Conservation (phyloP, 805 yeast species). For the Yarrowia sp. region DNA sequence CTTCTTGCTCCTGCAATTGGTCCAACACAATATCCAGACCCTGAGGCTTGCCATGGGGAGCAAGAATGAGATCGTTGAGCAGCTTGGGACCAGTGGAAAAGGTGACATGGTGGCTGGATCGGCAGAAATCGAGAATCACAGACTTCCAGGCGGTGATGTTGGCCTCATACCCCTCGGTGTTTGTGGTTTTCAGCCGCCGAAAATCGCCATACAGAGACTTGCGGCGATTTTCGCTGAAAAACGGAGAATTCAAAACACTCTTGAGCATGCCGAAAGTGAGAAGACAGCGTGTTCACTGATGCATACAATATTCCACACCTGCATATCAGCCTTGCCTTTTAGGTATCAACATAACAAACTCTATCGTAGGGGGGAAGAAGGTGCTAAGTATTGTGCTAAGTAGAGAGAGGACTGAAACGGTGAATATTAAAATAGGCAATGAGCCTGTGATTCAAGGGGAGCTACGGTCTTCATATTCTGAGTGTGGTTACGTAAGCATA, state of each 20-base stretch:
- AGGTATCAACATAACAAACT: neutral
- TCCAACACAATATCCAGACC: slow-evolving; percentile 31
- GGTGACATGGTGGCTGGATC: slow-evolving; percentile 19
- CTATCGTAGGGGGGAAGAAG: neutral
- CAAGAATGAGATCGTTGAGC: slow-evolving; percentile 31
- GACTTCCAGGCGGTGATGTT: slow-evolving; percentile 58
- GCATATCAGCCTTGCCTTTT: neutral
- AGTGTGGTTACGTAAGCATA: no score
- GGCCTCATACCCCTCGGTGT: slow-evolving; percentile 60
- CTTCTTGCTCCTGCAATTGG: slow-evolving; percentile 26
- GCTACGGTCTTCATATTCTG: no score
- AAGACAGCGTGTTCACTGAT: no score
- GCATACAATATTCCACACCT: neutral
- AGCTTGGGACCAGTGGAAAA: slow-evolving; percentile 34
- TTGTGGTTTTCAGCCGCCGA: slow-evolving; percentile 53
- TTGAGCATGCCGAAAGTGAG: slow-evolving; percentile 26
- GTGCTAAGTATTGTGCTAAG: no score
- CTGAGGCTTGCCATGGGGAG: slow-evolving; percentile 35
- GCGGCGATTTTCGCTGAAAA: slow-evolving; percentile 54
- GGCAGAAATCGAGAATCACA: slow-evolving; percentile 47
- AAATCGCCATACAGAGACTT: slow-evolving; percentile 60
- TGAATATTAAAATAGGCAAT: no score
- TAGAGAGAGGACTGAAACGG: no score
- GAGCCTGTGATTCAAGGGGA: no score
- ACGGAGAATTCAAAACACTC: slow-evolving; percentile 44